phyloP scores from a whole-genome alignment of 2,329 filamentous ascomycete species.

The Aspergillus caelatus region DNA sequence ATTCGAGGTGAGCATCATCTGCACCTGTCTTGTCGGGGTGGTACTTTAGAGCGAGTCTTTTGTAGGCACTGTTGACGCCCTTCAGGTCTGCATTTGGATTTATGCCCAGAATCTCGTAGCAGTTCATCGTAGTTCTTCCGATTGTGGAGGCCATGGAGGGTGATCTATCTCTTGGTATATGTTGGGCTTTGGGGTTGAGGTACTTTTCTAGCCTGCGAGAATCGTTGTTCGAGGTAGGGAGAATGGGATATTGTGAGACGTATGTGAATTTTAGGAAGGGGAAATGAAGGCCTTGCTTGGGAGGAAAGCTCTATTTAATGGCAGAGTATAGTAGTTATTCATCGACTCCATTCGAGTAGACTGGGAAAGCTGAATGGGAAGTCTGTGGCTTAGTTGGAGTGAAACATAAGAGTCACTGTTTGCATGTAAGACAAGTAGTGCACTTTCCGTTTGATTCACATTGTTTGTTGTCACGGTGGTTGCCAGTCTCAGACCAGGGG shows the following conservation, averaged over 20 bases:
- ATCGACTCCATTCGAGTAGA: not conserved
- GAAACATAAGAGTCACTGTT: not conserved
- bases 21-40: constrained; percentile 38
- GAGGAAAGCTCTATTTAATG: not conserved
- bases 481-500: not conserved
- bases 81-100: constrained; percentile 25
- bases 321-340: not conserved
- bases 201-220: not conserved
- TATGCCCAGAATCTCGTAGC: constrained; percentile 34
- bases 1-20: constrained; percentile 17
- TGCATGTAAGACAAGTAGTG: not conserved
- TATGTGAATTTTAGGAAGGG: not conserved
- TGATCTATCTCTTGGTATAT: not conserved
- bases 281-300: not conserved
- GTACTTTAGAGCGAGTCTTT: constrained; percentile 35
- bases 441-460: not conserved
- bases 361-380: not conserved
- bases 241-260: not conserved
- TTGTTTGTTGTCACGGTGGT: not conserved
- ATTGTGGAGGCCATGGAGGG: constrained; percentile 6
- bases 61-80: constrained; percentile 40
- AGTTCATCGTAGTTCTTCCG: constrained; percentile 22
- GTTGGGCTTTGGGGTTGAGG: not conserved
- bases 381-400: not conserved
- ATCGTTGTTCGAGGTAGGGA: not conserved